Evolutionary conservation across 2,329 filamentous ascomycete genomes (phyloP).

Genomic region (Trichoderma afroharzianum): DNA sequence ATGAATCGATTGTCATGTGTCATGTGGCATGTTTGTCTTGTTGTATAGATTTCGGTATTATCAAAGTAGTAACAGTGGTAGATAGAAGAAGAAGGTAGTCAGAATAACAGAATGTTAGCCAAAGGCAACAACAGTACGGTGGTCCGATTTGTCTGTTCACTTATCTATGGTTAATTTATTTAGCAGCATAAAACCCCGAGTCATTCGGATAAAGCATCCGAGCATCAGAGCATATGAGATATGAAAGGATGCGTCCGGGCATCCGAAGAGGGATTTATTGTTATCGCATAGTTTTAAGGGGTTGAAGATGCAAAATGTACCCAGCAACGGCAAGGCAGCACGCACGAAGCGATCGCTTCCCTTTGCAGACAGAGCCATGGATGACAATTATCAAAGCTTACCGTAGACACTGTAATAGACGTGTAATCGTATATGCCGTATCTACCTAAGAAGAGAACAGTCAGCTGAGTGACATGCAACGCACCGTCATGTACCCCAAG

Average conservation of each 20-base stretch:
- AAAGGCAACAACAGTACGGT: not conserved
- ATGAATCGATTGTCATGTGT: not conserved
- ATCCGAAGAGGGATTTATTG: not conserved
- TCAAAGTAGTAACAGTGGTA: not conserved
- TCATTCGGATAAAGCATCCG: not conserved
- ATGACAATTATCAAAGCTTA: not conserved
- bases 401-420: not conserved
- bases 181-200: not conserved
- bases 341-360: not conserved
- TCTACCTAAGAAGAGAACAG: not conserved
- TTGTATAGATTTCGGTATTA: not conserved
- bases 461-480: not conserved
- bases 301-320: not conserved
- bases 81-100: not conserved
- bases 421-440: not conserved
- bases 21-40: not conserved
- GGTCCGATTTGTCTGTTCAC: not conserved
- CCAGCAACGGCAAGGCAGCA: not conserved
- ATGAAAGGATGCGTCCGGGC: not conserved
- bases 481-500: not conserved
- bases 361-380: not conserved
- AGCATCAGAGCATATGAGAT: not conserved
- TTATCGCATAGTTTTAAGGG: not conserved
- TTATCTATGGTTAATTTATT: not conserved
- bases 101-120: not conserved